phyloP scores from a whole-genome alignment of 352 stramenopile species.

The Pythium phragmitis region DNA sequence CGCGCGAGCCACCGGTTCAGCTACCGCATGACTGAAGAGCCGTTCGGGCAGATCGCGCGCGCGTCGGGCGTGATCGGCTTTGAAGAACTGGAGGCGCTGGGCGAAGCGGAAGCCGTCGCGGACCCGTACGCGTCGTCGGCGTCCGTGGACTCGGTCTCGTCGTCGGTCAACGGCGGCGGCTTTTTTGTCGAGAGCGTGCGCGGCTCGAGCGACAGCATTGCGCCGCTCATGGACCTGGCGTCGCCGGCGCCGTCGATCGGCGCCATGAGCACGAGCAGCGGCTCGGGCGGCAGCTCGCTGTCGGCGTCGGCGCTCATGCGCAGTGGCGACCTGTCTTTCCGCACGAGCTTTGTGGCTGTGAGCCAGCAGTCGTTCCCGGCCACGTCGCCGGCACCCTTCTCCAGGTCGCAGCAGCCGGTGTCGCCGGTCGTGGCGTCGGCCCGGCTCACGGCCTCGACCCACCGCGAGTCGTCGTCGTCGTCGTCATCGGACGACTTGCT shows the following conservation, averaged over 20 bases:
- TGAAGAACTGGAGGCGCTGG: neutral
- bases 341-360: slow-evolving; percentile 15
- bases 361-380: neutral
- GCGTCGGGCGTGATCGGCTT: neutral
- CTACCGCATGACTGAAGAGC: slow-evolving; percentile 20
- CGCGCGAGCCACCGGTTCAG: neutral
- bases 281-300: neutral
- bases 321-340: slow-evolving; percentile 21
- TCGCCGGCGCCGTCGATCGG: slow-evolving; percentile 5
- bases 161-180: neutral
- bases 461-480: slow-evolving; percentile 7
- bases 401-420: neutral
- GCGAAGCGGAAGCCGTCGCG: neutral
- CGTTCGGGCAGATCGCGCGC: slow-evolving; percentile 8
- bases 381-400: neutral
- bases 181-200: slow-evolving; percentile 29
- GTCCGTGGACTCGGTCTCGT: slow-evolving; percentile 19
- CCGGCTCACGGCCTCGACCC: neutral
- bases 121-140: slow-evolving; percentile 10
- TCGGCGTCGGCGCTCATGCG: slow-evolving; percentile 7
- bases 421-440: neutral
- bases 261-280: neutral
- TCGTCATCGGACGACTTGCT: slow-evolving; percentile 19
- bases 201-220: slow-evolving; percentile 25
- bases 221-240: slow-evolving; percentile 19